Percentiles rank a stretch among this genome's conserved stretches.
Evolutionary conservation across 306 rosid species (phyloP).

Genomic region (Pyrus pyrifolia): DNA sequence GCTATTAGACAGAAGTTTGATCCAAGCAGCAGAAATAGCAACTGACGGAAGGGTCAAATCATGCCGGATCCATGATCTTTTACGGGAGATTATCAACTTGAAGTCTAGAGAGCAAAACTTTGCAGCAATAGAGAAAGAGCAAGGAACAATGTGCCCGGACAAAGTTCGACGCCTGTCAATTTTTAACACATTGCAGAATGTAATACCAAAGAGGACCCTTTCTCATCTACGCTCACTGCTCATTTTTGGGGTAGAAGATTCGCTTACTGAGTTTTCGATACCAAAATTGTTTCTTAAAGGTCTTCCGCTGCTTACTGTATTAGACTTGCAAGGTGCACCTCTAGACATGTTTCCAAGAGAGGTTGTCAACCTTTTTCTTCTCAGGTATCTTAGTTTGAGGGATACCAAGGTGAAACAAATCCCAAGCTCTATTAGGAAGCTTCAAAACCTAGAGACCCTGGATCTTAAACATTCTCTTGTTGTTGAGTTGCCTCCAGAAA

Average conservation of each 20-base stretch:
- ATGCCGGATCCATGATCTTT: conserved; percentile 40
- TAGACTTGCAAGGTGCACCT: conserved; percentile 20
- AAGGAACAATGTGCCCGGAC: conserved; percentile 28
- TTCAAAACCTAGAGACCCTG: conserved; percentile 27
- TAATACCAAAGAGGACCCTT: conserved; percentile 27
- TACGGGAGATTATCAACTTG: conserved; percentile 38
- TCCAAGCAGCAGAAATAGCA: conserved; percentile 20
- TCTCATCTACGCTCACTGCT: conserved; percentile 56
- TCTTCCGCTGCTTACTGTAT: conserved; percentile 24
- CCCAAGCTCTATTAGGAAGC: conserved; percentile 23
- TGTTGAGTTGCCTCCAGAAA: conserved; percentile 24
- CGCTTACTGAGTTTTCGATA: conserved; percentile 13
- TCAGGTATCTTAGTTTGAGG: conserved; percentile 31
- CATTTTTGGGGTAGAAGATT: conserved; percentile 33
- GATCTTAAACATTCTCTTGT: conserved; percentile 28
- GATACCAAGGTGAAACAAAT: conserved; percentile 14
- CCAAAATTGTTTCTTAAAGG: conserved; percentile 4
- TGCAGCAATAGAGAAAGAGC: conserved; percentile 33
- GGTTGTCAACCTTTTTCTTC: conserved; percentile 10
- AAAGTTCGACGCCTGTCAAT: conserved; percentile 45
- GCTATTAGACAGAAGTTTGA: conserved; percentile 47
- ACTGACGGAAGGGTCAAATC: conserved; percentile 14
- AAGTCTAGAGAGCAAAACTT: conserved; percentile 51
- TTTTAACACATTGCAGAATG: conserved; percentile 25
- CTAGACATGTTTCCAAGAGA: conserved; percentile 16